phyloP scores from a whole-genome alignment of 306 rosid species.

The Pyrus communis region DNA sequence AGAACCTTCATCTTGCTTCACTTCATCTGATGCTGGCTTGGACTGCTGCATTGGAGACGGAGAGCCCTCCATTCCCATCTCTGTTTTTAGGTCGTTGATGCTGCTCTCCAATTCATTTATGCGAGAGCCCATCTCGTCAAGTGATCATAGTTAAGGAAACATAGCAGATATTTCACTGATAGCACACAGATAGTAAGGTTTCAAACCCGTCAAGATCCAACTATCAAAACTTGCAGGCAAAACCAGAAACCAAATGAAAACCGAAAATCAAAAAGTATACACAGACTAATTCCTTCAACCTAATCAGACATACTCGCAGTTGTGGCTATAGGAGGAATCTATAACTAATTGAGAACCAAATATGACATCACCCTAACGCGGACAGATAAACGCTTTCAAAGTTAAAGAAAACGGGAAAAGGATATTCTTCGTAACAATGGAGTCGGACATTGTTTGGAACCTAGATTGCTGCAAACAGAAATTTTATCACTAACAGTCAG shows the following conservation, averaged over 20 bases:
- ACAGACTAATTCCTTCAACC: not conserved
- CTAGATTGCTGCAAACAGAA: slow-evolving; percentile 69
- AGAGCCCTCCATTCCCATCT: slow-evolving; percentile 91
- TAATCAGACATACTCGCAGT: not conserved
- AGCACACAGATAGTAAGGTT: not conserved
- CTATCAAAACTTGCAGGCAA: not conserved
- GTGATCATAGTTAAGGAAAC: slow-evolving; percentile 68
- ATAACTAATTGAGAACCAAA: not conserved
- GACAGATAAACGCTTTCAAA: not conserved
- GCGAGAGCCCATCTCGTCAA: slow-evolving; percentile 93
- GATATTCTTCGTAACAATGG: slow-evolving; percentile 92
- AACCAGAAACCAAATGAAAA: not conserved
- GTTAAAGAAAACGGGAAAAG: slow-evolving; percentile 30
- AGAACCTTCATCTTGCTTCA: slow-evolving; percentile 57
- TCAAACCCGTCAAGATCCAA: not conserved
- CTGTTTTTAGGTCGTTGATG: slow-evolving; percentile 72
- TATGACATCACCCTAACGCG: too few relatives aligned
- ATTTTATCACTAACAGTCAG: slow-evolving; percentile 17
- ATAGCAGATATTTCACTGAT: not conserved
- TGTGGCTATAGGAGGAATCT: not conserved
- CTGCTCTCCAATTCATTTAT: slow-evolving; percentile 92
- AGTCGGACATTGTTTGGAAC: slow-evolving; percentile 90
- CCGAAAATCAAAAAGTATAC: not conserved
- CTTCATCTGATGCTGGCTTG: slow-evolving; percentile 46
- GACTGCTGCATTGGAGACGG: slow-evolving; percentile 51